Evolutionary conservation across 2,329 filamentous ascomycete genomes (phyloP), one percentile per base, ranked within the genome.

Genomic region (Fusarium sarcochroum): DNA sequence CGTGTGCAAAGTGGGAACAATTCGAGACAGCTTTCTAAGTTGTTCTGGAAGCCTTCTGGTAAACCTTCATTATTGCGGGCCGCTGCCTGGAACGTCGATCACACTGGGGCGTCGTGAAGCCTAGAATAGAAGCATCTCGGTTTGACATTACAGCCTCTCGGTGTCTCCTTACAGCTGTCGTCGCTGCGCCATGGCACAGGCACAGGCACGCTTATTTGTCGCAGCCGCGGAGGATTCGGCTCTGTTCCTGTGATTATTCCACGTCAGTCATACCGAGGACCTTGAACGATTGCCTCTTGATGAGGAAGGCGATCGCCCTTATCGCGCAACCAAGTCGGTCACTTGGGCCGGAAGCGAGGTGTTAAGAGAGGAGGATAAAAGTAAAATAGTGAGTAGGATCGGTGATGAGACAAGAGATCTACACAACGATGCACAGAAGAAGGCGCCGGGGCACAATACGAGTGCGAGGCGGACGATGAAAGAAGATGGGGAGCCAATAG

Each of bases 11-110:
- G 44, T 67, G 47, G 66, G 52, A 60, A 64, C 53, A 59, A 52
- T 46, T 49, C 50, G 54, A 60, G 55, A 52, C 58, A 54, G 47
- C 42, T 54, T 48, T 56, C 55, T 53, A 58, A 62, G 45, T 59
- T 69, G 57, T 73, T 73, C 70, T 73, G 58, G 70, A 73, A 73
- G 68, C 48, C 68, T 73, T 73, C 70, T 73, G 70, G 58, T 48
- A 50, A 58, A 55, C 38, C 54, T 46, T 62, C 30, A 51, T 32
- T 46, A 45, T 30, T 32, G 32, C 52, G 48, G 57, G 67, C 57
- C 59, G 58, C 41, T 54, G 58, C 10, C 53, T 54, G 5, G 20
- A 25, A 21, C 41, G 59, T 51, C 51, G 61, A 64, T 64, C 46
- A 48, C 27, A 27, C 58, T 40, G 46, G 45, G 65, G 37, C 56